These are phyloP conservation scores for Fusarium liriodendri DNA, from an alignment of 2,329 filamentous ascomycete genomes.

Conservation along the genomic window DNA sequence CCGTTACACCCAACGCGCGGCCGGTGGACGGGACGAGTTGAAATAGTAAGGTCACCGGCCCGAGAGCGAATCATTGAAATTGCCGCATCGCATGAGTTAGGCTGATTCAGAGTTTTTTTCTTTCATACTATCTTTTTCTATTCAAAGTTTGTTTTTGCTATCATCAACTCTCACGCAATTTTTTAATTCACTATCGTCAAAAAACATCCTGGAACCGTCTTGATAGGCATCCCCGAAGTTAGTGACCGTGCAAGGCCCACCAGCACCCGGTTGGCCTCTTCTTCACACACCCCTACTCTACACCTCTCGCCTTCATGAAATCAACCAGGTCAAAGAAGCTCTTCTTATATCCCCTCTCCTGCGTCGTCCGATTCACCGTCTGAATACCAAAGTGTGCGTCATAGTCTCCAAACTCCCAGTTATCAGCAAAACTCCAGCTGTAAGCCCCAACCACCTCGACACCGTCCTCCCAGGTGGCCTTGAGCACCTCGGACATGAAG, in stretches of 20 bases:
- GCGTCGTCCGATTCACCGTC: slow-evolving; percentile 64
- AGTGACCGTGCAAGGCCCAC: background rate
- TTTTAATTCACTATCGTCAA: background rate
- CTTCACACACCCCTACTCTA: slow-evolving; percentile 22
- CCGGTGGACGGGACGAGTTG: background rate
- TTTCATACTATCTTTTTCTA: background rate
- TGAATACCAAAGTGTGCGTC: slow-evolving; percentile 65
- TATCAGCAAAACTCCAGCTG: slow-evolving; percentile 64
- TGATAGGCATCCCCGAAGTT: background rate
- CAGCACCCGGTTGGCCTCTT: background rate
- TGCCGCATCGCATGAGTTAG: background rate
- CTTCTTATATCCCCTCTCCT: slow-evolving; percentile 64
- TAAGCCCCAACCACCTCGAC: slow-evolving; percentile 65
- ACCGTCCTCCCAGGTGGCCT: slow-evolving; percentile 66
- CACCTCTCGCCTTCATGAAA: slow-evolving; percentile 54
- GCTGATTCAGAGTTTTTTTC: background rate
- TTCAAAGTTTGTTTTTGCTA: background rate
- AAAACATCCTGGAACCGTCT: background rate
- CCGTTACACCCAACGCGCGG: background rate
- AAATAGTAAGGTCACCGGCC: background rate
- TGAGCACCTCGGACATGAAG: slow-evolving; percentile 65
- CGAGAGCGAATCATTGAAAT: background rate
- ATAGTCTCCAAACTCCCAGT: slow-evolving; percentile 65
- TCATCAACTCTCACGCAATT: background rate
- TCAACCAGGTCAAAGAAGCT: slow-evolving; percentile 69